phyloP scores from a whole-genome alignment of 2,329 filamentous ascomycete genomes.

The Cytospora leucostoma region DNA sequence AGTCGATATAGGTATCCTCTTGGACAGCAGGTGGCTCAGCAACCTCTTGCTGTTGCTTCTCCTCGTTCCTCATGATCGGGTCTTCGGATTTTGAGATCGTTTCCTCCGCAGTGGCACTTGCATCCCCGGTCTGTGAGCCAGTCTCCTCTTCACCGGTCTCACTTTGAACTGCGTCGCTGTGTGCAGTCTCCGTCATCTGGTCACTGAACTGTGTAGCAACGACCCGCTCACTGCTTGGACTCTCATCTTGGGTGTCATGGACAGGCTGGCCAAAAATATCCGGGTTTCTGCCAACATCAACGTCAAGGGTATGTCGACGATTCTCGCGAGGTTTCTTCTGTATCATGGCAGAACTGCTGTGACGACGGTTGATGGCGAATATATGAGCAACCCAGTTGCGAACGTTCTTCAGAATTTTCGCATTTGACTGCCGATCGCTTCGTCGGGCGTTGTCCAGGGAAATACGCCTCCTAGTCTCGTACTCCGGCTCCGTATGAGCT shows the following conservation, averaged over 20 bases:
- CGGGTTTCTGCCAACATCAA: slow-evolving; percentile 38
- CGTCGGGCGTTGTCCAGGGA: slow-evolving; percentile 36
- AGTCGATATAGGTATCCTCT: background rate
- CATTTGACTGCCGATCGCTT: slow-evolving; percentile 32
- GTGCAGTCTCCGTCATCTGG: background rate
- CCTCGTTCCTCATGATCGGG: no score
- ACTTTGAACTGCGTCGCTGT: no score
- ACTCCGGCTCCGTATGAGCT: slow-evolving; percentile 29
- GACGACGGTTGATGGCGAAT: slow-evolving; percentile 31
- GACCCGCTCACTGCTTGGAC: background rate
- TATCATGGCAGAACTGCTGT: slow-evolving; percentile 31
- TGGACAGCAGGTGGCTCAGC: background rate
- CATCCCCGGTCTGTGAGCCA: background rate
- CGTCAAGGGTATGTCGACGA: slow-evolving; percentile 33
- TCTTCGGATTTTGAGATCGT: no score
- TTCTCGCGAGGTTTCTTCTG: slow-evolving; percentile 14
- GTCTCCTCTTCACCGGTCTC: background rate
- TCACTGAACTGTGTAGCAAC: background rate
- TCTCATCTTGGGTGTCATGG: no score
- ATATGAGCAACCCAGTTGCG: slow-evolving; percentile 21
- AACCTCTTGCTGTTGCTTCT: background rate
- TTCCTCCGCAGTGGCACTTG: background rate
- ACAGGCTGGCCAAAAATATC: slow-evolving; percentile 37
- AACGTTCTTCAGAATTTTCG: slow-evolving; percentile 11
- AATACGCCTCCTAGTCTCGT: slow-evolving; percentile 36